Conservation (phyloP, 805 yeast genomes). For the Candida manassasensis region DNA sequence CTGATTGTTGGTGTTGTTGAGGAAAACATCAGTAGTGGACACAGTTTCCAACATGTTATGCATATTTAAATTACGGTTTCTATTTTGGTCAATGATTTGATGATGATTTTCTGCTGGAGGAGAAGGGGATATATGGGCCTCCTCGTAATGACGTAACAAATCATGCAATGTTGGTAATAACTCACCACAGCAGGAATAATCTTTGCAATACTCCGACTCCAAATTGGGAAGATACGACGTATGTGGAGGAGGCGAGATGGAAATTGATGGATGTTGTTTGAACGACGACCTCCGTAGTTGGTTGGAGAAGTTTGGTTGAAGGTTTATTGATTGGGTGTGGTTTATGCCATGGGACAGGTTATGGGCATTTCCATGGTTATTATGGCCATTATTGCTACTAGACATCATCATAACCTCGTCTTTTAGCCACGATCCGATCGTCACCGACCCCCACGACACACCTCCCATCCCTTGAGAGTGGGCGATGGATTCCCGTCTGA, state of each 20-base stretch:
- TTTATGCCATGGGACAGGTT: slow-evolving; percentile 3
- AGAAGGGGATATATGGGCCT: slow-evolving; percentile 74
- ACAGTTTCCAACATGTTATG: slow-evolving; percentile 80
- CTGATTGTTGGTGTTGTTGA: slow-evolving; percentile 40
- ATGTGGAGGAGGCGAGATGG: slow-evolving; percentile 60
- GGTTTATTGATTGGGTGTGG: slow-evolving; percentile 4
- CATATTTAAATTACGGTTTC: slow-evolving; percentile 37
- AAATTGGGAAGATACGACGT: slow-evolving; percentile 85
- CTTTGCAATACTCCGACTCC: slow-evolving; percentile 95
- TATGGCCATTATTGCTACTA: slow-evolving; percentile 7
- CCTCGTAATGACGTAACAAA: slow-evolving; percentile 89
- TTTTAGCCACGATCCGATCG: slow-evolving; percentile 92
- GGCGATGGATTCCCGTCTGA: slow-evolving; percentile 86
- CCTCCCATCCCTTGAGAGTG: slow-evolving; percentile 99
- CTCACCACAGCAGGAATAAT: slow-evolving; percentile 94
- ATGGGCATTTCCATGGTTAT: slow-evolving; percentile 10
- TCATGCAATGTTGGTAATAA: slow-evolving; percentile 91
- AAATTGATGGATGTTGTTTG: slow-evolving; percentile 13
- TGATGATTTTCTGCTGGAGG: slow-evolving; percentile 39
- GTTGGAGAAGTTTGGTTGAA: slow-evolving; percentile 6
- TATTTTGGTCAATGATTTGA: slow-evolving; percentile 23
- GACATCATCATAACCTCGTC: slow-evolving; percentile 76
- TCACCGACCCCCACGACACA: slow-evolving; percentile 92
- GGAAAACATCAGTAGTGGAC: slow-evolving; percentile 87
- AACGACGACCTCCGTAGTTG: slow-evolving; percentile 11